phyloP scores from a whole-genome alignment of 1,139 yeast species.

The Suhomyces choctaworum region DNA sequence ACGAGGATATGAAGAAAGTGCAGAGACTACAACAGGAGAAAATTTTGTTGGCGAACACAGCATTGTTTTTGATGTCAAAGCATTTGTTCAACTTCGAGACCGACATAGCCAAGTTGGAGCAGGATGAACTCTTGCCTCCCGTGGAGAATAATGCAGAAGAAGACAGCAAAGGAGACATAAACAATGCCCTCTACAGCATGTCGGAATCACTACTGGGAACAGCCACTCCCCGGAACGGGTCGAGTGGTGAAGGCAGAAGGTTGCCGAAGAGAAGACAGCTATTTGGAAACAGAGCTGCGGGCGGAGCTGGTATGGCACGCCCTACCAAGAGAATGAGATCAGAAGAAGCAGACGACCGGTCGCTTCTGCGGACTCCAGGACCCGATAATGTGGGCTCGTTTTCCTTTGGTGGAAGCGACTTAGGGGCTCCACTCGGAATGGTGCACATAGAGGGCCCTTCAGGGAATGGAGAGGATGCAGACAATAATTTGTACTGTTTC shows the following conservation, averaged over 20 bases:
- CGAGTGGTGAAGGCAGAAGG: conserved; percentile 21
- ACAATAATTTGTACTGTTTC: conserved; percentile 68
- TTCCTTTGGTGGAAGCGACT: conserved; percentile 10
- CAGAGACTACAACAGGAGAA: conserved; percentile 73
- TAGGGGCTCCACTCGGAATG: conserved; percentile 13
- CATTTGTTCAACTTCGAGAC: conserved; percentile 72
- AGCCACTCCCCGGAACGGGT: conserved; percentile 32
- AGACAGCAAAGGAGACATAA: conserved; percentile 13
- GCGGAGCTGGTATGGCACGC: conserved; percentile 16
- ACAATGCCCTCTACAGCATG: conserved; percentile 19
- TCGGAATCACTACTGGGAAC: conserved; percentile 32
- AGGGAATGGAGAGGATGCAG: conserved; percentile 58
- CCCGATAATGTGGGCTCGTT: conserved; percentile 12
- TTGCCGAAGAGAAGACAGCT: conserved; percentile 9
- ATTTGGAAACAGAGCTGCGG: conserved; percentile 13
- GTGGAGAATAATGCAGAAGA: conserved; percentile 31
- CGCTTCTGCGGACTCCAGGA: conserved; percentile 12
- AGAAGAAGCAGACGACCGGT: conserved; percentile 20
- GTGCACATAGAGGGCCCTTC: conserved; percentile 14
- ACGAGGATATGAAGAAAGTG: conserved; percentile 64
- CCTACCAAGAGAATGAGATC: conserved; percentile 31
- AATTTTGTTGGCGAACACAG: conserved; percentile 77
- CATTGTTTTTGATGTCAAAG: conserved; percentile 70
- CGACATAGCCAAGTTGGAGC: conserved; percentile 73
- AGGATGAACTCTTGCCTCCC: conserved; percentile 76